Conservation (phyloP, 495 filamentous ascomycete genomes). For the Neurospora sublineolata region DNA sequence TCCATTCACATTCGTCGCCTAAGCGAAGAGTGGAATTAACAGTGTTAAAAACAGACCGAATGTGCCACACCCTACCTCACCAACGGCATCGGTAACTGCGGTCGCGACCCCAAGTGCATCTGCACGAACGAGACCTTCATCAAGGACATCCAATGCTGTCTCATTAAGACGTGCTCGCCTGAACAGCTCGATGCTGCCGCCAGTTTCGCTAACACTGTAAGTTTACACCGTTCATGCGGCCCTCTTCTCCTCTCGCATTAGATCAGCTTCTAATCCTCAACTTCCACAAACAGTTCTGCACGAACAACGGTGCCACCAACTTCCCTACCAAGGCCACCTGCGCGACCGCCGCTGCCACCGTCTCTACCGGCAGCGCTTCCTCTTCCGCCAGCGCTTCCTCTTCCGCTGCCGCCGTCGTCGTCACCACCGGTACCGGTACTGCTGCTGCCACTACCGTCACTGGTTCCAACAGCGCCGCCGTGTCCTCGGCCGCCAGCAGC, state of each 20-base stretch:
- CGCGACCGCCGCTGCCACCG: slow-evolving; percentile 17
- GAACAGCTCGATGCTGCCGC: slow-evolving; percentile 39
- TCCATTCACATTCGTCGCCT: not conserved
- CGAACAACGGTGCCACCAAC: slow-evolving; percentile 17
- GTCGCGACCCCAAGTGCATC: slow-evolving; percentile 53
- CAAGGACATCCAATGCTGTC: slow-evolving; percentile 52
- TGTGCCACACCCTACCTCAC: slow-evolving; percentile 42
- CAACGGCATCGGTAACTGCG: slow-evolving; percentile 41
- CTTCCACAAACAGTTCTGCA: slow-evolving; percentile 20
- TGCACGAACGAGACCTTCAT: slow-evolving; percentile 52
- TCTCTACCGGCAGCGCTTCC: slow-evolving; percentile 7
- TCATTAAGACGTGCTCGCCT: slow-evolving; percentile 40
- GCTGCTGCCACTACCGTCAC: slow-evolving; percentile 9
- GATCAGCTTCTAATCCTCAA: not conserved
- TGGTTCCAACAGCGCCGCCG: not conserved
- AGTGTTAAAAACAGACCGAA: slow-evolving; percentile 27
- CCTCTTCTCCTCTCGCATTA: not conserved
- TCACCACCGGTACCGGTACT: slow-evolving; percentile 11
- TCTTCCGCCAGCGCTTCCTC: slow-evolving; percentile 11
- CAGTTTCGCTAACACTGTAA: slow-evolving; percentile 18
- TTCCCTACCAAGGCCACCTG: slow-evolving; percentile 25
- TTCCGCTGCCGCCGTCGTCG: slow-evolving; percentile 5
- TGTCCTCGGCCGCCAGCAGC: not conserved
- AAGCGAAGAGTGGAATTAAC: not conserved
- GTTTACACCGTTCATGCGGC: not conserved